Percentiles rank a stretch among this genome's conserved stretches.
Conservation (phyloP, 208 protist genomes). For the Histomonas meleagridis region DNA sequence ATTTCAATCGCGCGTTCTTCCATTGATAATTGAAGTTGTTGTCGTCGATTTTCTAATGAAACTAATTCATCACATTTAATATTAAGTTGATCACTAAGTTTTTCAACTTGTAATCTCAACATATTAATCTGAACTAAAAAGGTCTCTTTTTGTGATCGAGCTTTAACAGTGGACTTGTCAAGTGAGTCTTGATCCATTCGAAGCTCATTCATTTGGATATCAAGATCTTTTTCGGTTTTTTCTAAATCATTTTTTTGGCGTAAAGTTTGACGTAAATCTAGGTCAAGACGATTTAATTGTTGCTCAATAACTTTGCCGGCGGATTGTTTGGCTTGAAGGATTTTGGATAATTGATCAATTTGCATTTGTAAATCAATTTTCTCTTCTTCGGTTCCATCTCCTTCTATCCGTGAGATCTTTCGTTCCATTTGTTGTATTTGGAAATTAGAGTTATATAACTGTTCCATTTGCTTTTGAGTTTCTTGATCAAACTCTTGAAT, state of each 20-base stretch:
- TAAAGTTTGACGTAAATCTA: neutral
- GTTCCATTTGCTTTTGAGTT: constrained; percentile 34
- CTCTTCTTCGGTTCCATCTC: constrained; percentile 29
- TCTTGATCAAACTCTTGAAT: constrained; percentile 36
- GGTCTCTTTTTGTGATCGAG: neutral
- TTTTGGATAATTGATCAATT: constrained; percentile 2
- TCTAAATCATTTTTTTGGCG: neutral
- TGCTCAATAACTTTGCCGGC: neutral
- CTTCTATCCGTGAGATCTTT: constrained; percentile 24
- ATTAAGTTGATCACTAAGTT: constrained; percentile 16
- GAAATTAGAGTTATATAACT: constrained; percentile 5
- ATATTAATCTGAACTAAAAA: constrained; percentile 32
- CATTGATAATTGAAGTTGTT: neutral
- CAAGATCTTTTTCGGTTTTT: neutral
- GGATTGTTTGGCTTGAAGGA: neutral
- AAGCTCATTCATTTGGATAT: neutral
- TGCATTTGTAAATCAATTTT: constrained; percentile 3
- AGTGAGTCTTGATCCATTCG: neutral
- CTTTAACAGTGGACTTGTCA: neutral
- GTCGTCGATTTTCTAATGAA: neutral
- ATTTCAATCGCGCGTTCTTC: neutral
- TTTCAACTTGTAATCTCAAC: constrained; percentile 13
- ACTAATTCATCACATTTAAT: constrained; percentile 29
- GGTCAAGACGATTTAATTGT: neutral
- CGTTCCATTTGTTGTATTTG: constrained; percentile 36